Evolutionary conservation across 23 red algal genomes (phyloP).

Genomic region (Gracilaria domingensis): DNA sequence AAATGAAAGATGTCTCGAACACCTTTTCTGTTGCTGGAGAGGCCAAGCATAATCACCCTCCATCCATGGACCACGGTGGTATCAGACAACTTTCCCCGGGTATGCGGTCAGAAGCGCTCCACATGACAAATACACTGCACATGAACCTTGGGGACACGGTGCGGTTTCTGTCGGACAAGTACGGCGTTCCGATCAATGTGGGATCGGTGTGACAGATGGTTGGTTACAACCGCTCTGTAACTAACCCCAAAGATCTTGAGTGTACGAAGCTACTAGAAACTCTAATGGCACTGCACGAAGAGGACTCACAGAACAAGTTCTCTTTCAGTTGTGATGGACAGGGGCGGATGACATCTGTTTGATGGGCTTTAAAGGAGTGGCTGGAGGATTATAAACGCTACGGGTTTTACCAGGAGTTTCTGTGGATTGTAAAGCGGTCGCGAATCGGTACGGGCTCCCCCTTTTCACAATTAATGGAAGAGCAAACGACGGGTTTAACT

Average conservation of each 20-base stretch:
- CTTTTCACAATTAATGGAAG: not conserved
- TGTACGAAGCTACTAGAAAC: not conserved
- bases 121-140: not conserved
- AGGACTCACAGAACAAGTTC: constrained; percentile 18
- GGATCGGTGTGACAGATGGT: not conserved
- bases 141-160: not conserved
- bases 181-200: not conserved
- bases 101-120: not conserved
- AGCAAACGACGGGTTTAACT: not conserved
- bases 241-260: not conserved
- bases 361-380: constrained; percentile 6
- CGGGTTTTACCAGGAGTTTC: too few relatives aligned
- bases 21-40: constrained; percentile 9
- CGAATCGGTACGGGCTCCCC: too few relatives aligned
- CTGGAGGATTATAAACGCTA: too few relatives aligned
- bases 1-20: not conserved
- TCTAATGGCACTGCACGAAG: constrained; percentile 10
- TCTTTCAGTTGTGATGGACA: not conserved
- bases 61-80: not conserved
- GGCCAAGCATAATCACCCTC: too few relatives aligned
- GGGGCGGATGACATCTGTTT: constrained; percentile 14
- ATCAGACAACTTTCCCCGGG: too few relatives aligned
- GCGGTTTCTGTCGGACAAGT: not conserved
- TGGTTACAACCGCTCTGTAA: not conserved
- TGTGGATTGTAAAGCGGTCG: too few relatives aligned